A percentile compares a stretch with the other conserved stretches of the same genome.
Conservation (phyloP, 371 early-diverging fungal species). For the Massospora cicadina region DNA sequence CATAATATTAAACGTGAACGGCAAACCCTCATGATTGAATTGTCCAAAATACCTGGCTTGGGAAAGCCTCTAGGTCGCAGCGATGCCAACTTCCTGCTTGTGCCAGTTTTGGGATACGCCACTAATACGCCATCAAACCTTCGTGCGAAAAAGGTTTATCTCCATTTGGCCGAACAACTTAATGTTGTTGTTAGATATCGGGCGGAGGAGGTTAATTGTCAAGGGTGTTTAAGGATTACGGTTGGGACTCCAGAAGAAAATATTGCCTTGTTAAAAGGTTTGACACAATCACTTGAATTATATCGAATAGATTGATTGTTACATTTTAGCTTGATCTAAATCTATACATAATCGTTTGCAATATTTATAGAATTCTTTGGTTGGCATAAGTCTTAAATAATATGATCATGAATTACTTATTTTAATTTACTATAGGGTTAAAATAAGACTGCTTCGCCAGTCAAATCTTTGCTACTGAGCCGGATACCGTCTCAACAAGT, state of each 20-base stretch:
- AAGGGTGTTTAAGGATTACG: constrained; percentile 81
- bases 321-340: too few relatives aligned
- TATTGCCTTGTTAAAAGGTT: constrained; percentile 21
- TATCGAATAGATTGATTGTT: background rate
- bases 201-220: constrained; percentile 80
- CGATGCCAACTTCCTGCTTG: constrained; percentile 89
- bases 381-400: too few relatives aligned
- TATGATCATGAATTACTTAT: too few relatives aligned
- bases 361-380: too few relatives aligned
- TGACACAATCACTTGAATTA: constrained; percentile 23
- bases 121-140: constrained; percentile 44
- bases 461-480: too few relatives aligned
- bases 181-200: constrained; percentile 87
- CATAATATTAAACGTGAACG: background rate
- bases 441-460: too few relatives aligned
- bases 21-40: background rate
- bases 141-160: constrained; percentile 55
- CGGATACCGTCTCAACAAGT: too few relatives aligned
- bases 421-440: too few relatives aligned
- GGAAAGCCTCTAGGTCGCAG: constrained; percentile 62
- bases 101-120: constrained; percentile 42
- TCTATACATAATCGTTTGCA: too few relatives aligned
- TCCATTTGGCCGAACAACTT: constrained; percentile 54
- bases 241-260: constrained; percentile 82
- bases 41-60: constrained; percentile 27